Evolutionary conservation across 202 grass and related monocot species (phyloP).

Genomic region (Carex sylvatica): DNA sequence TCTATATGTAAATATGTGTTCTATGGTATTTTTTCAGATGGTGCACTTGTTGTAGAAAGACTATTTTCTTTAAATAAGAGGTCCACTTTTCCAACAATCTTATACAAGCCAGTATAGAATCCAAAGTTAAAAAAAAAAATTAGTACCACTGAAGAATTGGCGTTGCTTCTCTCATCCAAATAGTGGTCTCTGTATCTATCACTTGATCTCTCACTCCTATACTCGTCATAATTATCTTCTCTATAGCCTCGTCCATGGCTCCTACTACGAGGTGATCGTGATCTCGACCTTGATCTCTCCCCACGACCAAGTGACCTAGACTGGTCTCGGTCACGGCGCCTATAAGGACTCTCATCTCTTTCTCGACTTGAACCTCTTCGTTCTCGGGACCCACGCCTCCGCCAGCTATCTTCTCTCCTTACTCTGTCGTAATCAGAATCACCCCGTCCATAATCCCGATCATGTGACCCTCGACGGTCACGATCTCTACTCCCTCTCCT

Average conservation of each 20-base stretch:
- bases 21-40: background rate
- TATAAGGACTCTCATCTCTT: slow-evolving; percentile 60
- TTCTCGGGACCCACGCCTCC: slow-evolving; percentile 55
- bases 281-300: slow-evolving; percentile 71
- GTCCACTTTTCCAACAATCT: background rate
- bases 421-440: slow-evolving; percentile 69
- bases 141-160: slow-evolving; percentile 48
- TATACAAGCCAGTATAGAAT: background rate
- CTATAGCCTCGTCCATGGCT: slow-evolving; percentile 54
- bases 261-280: slow-evolving; percentile 58
- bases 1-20: background rate
- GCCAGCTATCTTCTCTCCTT: slow-evolving; percentile 63
- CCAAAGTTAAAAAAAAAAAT: background rate
- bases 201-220: slow-evolving; percentile 58
- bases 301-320: slow-evolving; percentile 56
- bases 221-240: slow-evolving; percentile 74
- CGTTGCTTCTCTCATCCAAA: slow-evolving; percentile 64
- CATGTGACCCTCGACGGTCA: slow-evolving; percentile 50
- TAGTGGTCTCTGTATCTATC: slow-evolving; percentile 60
- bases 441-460: slow-evolving; percentile 38
- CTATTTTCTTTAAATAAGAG: slow-evolving; percentile 31
- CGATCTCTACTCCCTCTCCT: slow-evolving; percentile 65
- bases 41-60: background rate
- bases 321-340: slow-evolving; percentile 38
- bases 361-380: slow-evolving; percentile 63